Conservation (phyloP, 805 yeast genomes). For the Wickerhamiella kazuoi region DNA sequence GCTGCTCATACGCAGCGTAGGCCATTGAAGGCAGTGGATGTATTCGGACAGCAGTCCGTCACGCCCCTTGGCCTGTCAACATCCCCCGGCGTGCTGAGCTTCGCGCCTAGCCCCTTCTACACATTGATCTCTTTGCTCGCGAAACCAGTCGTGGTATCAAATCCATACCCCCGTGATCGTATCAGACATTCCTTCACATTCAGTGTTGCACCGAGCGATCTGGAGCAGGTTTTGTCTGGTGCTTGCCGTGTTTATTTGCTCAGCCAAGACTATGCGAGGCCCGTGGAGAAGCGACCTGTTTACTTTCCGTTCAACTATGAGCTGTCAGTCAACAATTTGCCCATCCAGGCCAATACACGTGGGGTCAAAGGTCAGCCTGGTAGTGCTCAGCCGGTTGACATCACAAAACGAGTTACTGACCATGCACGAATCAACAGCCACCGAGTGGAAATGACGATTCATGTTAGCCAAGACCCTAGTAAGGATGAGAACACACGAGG, state of each 20-base stretch:
- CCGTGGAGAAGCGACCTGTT: conserved; percentile 17
- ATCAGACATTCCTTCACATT: conserved; percentile 19
- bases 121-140: neutral
- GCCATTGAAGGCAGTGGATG: no score
- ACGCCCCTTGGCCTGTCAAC: neutral
- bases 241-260: conserved; percentile 31
- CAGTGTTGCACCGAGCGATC: conserved; percentile 28
- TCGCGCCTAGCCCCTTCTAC: neutral
- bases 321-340: conserved; percentile 37
- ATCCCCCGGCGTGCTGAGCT: neutral
- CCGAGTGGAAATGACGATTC: conserved; percentile 19
- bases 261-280: conserved; percentile 24
- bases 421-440: neutral
- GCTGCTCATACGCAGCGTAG: no score
- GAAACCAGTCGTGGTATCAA: conserved; percentile 3
- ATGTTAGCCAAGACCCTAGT: conserved; percentile 38
- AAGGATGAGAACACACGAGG: conserved; percentile 32
- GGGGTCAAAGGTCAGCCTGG: conserved; percentile 68
- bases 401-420: conserved; percentile 33
- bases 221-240: conserved; percentile 20
- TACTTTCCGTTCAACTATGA: conserved; percentile 62
- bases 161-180: conserved; percentile 4
- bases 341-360: conserved; percentile 33
- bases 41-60: no score
- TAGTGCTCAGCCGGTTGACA: conserved; percentile 65